Conservation (phyloP, 768 basidiomycete genomes). For the Phylloporus scabripes region DNA sequence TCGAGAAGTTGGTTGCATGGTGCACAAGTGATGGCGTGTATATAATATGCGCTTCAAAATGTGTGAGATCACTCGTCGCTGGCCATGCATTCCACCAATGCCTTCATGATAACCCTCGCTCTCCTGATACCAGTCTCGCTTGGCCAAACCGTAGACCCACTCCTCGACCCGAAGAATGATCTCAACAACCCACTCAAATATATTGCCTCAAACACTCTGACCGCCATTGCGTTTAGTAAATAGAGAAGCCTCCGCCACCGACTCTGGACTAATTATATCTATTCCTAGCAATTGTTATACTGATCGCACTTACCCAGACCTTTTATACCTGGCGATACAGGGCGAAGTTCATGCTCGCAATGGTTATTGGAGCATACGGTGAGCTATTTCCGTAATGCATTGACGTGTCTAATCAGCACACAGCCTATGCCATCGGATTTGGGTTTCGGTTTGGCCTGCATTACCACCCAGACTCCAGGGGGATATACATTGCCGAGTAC, state of each 20-base stretch:
- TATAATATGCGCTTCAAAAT: not conserved
- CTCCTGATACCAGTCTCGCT: not conserved
- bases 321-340: slow-evolving; percentile 40
- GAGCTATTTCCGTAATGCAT: slow-evolving; percentile 14
- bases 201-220: slow-evolving; percentile 49
- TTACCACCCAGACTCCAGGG: slow-evolving; percentile 45
- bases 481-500: slow-evolving; percentile 52
- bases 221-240: slow-evolving; percentile 46
- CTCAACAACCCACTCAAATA: slow-evolving; percentile 50
- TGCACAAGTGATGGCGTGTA: not conserved
- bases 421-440: slow-evolving; percentile 55
- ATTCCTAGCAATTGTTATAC: slow-evolving; percentile 29
- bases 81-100: slow-evolving; percentile 2
- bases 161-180: slow-evolving; percentile 45
- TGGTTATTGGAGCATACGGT: slow-evolving; percentile 60
- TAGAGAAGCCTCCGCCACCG: not conserved
- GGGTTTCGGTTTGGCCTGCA: slow-evolving; percentile 57
- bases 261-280: not conserved
- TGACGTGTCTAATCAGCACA: not conserved
- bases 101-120: not conserved
- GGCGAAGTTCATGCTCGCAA: slow-evolving; percentile 53
- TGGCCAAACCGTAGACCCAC: slow-evolving; percentile 7
- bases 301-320: slow-evolving; percentile 41
- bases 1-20: no score
- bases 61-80: not conserved